Conservation (phyloP, 345 rosid genomes). For the Gossypium ekmanianum region DNA sequence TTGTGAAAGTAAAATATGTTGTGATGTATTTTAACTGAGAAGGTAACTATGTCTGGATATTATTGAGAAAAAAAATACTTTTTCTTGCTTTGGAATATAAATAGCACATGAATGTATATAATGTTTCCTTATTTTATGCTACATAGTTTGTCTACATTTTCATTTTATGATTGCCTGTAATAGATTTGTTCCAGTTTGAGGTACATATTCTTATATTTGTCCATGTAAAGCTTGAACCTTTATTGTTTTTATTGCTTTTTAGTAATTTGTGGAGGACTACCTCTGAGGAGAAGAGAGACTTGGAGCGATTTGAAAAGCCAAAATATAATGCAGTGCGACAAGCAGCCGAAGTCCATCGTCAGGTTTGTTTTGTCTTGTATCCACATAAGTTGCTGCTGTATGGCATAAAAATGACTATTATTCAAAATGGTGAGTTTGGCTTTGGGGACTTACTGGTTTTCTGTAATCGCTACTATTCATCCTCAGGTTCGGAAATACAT, state of each 20-base stretch:
- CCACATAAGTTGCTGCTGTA: neutral
- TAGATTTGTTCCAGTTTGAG: neutral
- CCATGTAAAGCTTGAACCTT: neutral
- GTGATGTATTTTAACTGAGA: neutral
- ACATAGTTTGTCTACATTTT: neutral
- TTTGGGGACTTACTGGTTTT: neutral
- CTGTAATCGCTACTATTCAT: conserved; percentile 11
- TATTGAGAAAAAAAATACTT: neutral
- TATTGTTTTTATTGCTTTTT: neutral
- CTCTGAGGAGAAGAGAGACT: conserved; percentile 93
- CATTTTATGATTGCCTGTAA: neutral
- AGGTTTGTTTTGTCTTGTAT: conserved; percentile 38
- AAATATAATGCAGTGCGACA: conserved; percentile 86
- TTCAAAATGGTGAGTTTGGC: neutral
- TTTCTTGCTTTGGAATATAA: no score
- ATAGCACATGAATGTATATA: neutral
- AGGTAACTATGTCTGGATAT: neutral
- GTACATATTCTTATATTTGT: neutral
- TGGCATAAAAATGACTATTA: neutral
- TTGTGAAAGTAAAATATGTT: neutral
- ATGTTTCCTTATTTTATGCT: neutral
- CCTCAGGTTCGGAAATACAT: conserved; percentile 75
- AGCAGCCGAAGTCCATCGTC: conserved; percentile 99
- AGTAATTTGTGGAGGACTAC: conserved; percentile 95
- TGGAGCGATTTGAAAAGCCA: conserved; percentile 83